Evolutionary conservation across 495 filamentous ascomycete species (phyloP), one percentile per base, ranked within the genome.

Genomic region (Terfezia boudieri): DNA sequence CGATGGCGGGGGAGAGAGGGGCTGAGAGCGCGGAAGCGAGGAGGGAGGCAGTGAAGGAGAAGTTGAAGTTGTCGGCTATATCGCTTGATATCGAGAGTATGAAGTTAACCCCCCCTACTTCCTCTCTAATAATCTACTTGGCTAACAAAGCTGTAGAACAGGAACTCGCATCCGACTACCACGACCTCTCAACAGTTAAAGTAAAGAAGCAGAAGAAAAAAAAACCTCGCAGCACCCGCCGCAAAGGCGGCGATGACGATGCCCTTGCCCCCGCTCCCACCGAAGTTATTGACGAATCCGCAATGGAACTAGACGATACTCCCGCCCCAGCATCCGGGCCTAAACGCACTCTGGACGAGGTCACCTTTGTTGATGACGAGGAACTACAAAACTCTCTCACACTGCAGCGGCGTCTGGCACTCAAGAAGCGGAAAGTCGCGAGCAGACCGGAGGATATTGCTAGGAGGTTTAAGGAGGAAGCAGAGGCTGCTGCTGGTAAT

Each of bases 201-300:
- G 74, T 93, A 56, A 84, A 81, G 68, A 95, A 95, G 67, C 81
- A 86, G 2, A 95, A 92, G 67, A 95, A 89, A 71, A 90, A 84
- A 70, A 93, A 90, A 70, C 71, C 75, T 8, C 86, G 85, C 61
- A 73, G 80, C 43, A 86, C 83, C 10, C 74, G 83, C 53, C 77
- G 81, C 61, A 78, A 76, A 51, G 71, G 73, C 6, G 67, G 67
- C 10, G 83, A 90, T 54, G 83, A 93, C 20, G 83, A 88, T 43
- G 80, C 82, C 43, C 71, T 84, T 54, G 38, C 55, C 7, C 58
- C 51, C 1, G 32, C 14, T 8, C 37, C 37, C 1, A 38, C 8
- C 9, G 48, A 58, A 16, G 71, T 72, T 36, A 59, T 69, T 16
- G 63, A 62, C 17, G 69, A 71, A 23, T 58, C 58, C 12, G 68